Base-by-base conservation (phyloP, 2,329 filamentous ascomycete genomes). In the Catunica adiposa region DNA sequence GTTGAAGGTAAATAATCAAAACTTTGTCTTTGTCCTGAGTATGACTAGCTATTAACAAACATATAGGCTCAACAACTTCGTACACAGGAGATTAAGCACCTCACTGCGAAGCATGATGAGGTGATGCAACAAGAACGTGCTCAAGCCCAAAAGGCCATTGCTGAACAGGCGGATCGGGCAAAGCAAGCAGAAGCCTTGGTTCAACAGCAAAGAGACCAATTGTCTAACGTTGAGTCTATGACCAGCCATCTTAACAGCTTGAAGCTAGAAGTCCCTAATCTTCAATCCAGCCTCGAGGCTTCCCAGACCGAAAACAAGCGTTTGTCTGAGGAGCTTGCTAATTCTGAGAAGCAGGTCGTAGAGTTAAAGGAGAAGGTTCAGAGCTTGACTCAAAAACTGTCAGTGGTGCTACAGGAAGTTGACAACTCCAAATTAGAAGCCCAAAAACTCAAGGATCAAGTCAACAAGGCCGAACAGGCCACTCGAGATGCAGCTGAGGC, bases 51-150 rank as follows among this genome's bases (percentile, higher is more conserved):
- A 37, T 25, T 47, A 38, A 54, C 20, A 29, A 47, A 5, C 20
- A 47, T 14, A 34, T 65, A 83, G 73, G 74, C 75, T 46, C 78
- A 74, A 62, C 83, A 82, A 63, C 73, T 75, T 58, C 79, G 79
- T 61, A 64, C 71, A 0, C 73, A 79, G 60, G 82, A 85, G 60
- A 64, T 83, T 1, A 73, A 83, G 60, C 72, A 72, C 9, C 70
- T 75, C 2, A 73, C 73, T 53, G 72, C 64, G 29, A 64, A 67
- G 40, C 60, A 69, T 22, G 37, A 53, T 17, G 42, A 56, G 22
- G 44, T 51, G 3, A 31, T 56, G 7, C 40, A 51, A 17, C 22
- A 42, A 3, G 44, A 25, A n/a, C 31, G 50, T 14, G 29, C 23
- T 14, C 38, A 34, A 22, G 61, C 66, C 40, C 63, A 58, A 17